Conservation (phyloP, 495 filamentous ascomycete genomes). For the Penicillium canescens region DNA sequence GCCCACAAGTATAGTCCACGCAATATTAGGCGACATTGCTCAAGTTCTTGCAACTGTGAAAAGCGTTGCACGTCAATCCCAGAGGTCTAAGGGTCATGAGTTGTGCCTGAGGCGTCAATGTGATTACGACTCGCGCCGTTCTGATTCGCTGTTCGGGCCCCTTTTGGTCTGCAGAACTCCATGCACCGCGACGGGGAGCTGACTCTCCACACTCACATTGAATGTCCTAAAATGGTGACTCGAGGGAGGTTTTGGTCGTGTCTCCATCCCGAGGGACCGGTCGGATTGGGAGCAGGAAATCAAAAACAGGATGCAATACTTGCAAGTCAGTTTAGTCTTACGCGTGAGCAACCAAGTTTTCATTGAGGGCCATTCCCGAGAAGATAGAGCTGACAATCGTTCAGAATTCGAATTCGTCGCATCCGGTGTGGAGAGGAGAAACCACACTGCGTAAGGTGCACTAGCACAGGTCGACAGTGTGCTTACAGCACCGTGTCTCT, state of each 20-base stretch:
- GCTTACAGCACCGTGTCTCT: conserved; percentile 1
- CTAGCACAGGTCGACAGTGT: conserved; percentile 19
- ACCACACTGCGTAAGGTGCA: conserved; percentile 14
- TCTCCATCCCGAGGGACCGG: conserved; percentile 10
- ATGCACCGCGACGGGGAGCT: too few species aligned
- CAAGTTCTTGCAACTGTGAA: too few species aligned
- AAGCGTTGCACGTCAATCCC: too few species aligned
- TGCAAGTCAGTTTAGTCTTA: conserved; percentile 20
- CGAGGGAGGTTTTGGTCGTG: neutral
- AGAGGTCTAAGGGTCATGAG: too few species aligned
- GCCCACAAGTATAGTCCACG: neutral
- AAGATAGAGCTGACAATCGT: neutral
- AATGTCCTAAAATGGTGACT: too few species aligned
- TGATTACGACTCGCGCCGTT: too few species aligned
- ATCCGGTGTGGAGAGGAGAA: conserved; percentile 21
- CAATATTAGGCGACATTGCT: neutral
- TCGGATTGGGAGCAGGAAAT: conserved; percentile 19
- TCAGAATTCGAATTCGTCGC: conserved; percentile 14
- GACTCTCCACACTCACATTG: too few species aligned
- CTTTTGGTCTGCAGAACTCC: too few species aligned
- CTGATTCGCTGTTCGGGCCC: too few species aligned
- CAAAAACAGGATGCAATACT: conserved; percentile 21
- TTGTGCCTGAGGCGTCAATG: too few species aligned
- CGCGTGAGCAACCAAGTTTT: neutral
- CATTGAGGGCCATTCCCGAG: neutral